Evolutionary conservation across 306 rosid genomes (phyloP).

Genomic region (Macrotyloma uniflorum): DNA sequence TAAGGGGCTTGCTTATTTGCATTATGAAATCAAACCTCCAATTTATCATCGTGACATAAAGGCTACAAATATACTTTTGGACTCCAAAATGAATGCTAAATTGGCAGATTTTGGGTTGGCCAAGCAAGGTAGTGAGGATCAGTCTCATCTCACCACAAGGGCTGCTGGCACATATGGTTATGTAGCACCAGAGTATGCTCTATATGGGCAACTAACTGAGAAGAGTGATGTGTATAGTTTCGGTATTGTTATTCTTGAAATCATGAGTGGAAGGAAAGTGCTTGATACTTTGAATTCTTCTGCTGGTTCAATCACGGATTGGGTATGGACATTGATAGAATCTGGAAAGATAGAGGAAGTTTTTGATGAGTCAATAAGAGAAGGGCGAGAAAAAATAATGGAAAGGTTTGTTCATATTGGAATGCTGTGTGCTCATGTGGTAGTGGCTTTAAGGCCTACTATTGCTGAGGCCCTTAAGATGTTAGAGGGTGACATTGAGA

Average conservation of each 20-base stretch:
- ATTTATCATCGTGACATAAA: constrained; percentile 85
- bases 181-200: constrained; percentile 81
- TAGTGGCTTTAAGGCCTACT: constrained; percentile 85
- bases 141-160: constrained; percentile 78
- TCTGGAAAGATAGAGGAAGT: constrained; percentile 60
- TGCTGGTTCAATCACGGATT: constrained; percentile 63
- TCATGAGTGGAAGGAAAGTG: constrained; percentile 88
- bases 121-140: constrained; percentile 64
- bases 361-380: constrained; percentile 51
- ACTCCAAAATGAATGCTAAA: constrained; percentile 68
- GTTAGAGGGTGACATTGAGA: constrained; percentile 86
- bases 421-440: constrained; percentile 83
- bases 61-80: constrained; percentile 81
- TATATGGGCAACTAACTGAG: constrained; percentile 77
- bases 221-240: constrained; percentile 86
- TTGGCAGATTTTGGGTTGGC: constrained; percentile 82
- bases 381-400: constrained; percentile 71
- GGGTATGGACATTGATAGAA: constrained; percentile 76
- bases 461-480: constrained; percentile 76
- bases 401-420: constrained; percentile 86
- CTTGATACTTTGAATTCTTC: constrained; percentile 55
- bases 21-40: constrained; percentile 73
- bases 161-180: constrained; percentile 87
- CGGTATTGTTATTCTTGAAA: constrained; percentile 76
- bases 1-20: constrained; percentile 76